phyloP scores from a whole-genome alignment of 139 green algal genomes.

The Chlorella ohadii region DNA sequence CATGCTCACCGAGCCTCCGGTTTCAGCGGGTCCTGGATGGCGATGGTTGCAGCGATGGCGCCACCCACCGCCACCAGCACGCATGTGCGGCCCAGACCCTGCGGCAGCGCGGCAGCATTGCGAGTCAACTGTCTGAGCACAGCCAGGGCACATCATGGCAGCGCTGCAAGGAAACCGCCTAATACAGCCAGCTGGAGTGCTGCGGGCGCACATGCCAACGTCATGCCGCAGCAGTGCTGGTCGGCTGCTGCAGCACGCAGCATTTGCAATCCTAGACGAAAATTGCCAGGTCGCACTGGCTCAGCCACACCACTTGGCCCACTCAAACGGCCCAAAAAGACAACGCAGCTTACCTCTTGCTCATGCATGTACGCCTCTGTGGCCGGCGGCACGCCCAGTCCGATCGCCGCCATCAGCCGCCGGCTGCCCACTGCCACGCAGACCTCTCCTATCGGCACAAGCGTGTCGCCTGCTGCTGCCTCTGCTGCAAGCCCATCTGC shows the following conservation, averaged over 20 bases:
- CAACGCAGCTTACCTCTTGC: too few species aligned
- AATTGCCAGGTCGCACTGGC: too few species aligned
- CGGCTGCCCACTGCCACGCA: conserved; percentile 78
- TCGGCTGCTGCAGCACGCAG: too few species aligned
- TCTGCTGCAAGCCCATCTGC: conserved; percentile 62
- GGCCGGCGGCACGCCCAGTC: conserved; percentile 47
- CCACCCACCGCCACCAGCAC: conserved; percentile 74
- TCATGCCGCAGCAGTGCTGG: too few species aligned
- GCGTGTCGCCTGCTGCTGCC: not conserved
- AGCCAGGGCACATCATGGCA: too few species aligned
- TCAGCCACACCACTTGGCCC: too few species aligned
- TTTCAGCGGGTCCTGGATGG: conserved; percentile 89
- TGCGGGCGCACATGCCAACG: too few species aligned
- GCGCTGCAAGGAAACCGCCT: too few species aligned
- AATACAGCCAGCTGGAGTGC: too few species aligned
- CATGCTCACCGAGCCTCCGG: conserved; percentile 81
- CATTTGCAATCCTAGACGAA: too few species aligned
- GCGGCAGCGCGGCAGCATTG: not conserved
- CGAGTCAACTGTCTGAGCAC: too few species aligned
- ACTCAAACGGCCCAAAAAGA: too few species aligned
- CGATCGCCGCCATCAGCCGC: conserved; percentile 71
- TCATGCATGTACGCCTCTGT: conserved; percentile 67
- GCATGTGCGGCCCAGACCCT: conserved; percentile 64
- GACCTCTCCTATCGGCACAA: conserved; percentile 32
- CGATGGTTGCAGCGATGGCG: conserved; percentile 61